These are phyloP conservation scores for Neurospora sp. DNA, from an alignment of 2,329 filamentous ascomycete genomes.

Conservation along the genomic window DNA sequence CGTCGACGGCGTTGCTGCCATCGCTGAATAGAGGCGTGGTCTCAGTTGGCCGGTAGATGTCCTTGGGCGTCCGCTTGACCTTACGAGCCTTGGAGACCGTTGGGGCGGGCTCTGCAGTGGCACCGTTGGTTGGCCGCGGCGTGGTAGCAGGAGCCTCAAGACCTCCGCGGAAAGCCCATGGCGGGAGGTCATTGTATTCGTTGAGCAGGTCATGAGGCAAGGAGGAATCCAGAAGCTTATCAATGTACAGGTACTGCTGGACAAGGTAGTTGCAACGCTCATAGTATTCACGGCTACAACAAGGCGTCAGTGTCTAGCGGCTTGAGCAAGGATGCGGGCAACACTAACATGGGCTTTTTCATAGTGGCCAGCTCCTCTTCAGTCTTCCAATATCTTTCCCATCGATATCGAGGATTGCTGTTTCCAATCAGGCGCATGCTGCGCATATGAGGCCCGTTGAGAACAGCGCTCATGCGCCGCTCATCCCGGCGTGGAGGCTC, in stretches of 20 bases:
- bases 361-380: conserved; percentile 64
- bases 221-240: conserved; percentile 79
- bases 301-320: conserved; percentile 3
- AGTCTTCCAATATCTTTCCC: conserved; percentile 79
- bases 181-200: conserved; percentile 65
- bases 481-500: conserved; percentile 42
- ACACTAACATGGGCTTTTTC: conserved; percentile 54
- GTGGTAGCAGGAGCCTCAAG: conserved; percentile 64
- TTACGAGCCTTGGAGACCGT: conserved; percentile 29
- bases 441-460: conserved; percentile 63
- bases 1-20: conserved; percentile 35
- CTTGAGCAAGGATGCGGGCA: not conserved
- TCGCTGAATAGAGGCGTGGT: conserved; percentile 52
- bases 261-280: conserved; percentile 81
- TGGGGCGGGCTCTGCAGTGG: conserved; percentile 23
- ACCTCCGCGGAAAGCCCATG: conserved; percentile 38
- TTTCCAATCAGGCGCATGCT: conserved; percentile 83
- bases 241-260: conserved; percentile 89
- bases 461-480: conserved; percentile 47
- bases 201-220: conserved; percentile 87
- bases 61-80: conserved; percentile 72
- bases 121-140: conserved; percentile 19
- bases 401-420: conserved; percentile 75
- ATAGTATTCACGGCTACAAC: conserved; percentile 64
- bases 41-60: conserved; percentile 71